phyloP scores from a whole-genome alignment of 768 basidiomycete genomes.

The Termitomyces sp. region DNA sequence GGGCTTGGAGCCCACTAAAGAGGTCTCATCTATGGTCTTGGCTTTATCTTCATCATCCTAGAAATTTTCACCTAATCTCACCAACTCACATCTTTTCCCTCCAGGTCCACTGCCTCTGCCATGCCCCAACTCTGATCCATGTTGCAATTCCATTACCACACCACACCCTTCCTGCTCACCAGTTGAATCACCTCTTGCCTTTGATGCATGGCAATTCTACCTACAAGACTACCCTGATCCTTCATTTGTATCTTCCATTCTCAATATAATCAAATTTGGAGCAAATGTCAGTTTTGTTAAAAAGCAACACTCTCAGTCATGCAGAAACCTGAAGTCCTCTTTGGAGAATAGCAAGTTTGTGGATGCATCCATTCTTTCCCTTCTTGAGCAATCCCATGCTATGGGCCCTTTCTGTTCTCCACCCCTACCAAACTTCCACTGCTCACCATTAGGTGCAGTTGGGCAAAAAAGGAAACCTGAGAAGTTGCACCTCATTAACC shows the following conservation, averaged over 20 bases:
- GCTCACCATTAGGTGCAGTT: too few relatives aligned
- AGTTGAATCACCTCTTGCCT: background rate
- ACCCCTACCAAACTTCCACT: too few relatives aligned
- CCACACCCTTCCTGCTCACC: background rate
- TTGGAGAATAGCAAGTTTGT: background rate
- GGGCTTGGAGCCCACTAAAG: too few relatives aligned
- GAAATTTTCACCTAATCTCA: background rate
- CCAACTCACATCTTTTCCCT: too few relatives aligned
- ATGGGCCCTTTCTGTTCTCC: slow-evolving; percentile 3
- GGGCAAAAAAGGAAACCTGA: too few relatives aligned
- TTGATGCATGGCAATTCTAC: slow-evolving; percentile 5
- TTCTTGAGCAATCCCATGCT: background rate
- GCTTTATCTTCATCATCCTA: too few relatives aligned
- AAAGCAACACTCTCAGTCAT: background rate
- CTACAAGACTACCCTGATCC: slow-evolving; percentile 12
- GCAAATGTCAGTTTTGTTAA: slow-evolving; percentile 9
- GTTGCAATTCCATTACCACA: background rate
- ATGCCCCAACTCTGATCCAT: background rate
- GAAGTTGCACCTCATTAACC: background rate
- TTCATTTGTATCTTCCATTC: slow-evolving; percentile 3
- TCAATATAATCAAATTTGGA: slow-evolving; percentile 15
- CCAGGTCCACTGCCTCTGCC: background rate
- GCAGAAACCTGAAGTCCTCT: background rate
- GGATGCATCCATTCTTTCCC: background rate
- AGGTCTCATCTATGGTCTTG: too few relatives aligned